These are phyloP conservation scores for Phylloporus arenicola DNA, from an alignment of 768 basidiomycete genomes.

Conservation along the genomic window DNA sequence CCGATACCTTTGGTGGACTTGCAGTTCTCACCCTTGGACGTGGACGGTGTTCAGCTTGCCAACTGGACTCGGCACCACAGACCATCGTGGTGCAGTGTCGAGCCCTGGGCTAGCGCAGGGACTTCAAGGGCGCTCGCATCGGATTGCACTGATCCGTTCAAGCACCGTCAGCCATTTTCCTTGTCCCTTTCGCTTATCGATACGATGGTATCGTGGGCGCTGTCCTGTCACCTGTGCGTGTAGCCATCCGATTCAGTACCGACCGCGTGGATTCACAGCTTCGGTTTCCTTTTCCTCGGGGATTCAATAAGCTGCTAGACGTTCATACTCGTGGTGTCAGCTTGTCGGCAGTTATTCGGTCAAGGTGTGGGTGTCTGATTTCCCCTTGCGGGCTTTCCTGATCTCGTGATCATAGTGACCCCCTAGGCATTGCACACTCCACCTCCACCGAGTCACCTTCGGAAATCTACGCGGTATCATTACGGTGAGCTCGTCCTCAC, in stretches of 20 bases:
- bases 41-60: neutral
- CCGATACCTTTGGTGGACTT: neutral
- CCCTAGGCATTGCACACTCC: neutral
- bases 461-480: neutral
- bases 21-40: neutral
- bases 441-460: neutral
- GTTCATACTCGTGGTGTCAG: neutral
- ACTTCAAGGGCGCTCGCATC: neutral
- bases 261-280: slow-evolving; percentile 3
- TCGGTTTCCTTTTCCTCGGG: neutral
- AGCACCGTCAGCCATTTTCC: neutral
- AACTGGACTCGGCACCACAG: neutral
- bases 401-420: slow-evolving; percentile 1
- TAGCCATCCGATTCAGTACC: slow-evolving; percentile 8
- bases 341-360: neutral
- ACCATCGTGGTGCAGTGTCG: neutral
- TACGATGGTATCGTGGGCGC: neutral
- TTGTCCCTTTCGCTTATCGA: neutral
- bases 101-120: neutral
- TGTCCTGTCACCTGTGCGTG: neutral
- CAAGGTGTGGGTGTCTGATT: neutral
- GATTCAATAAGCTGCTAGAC: neutral
- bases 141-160: neutral
- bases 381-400: neutral
- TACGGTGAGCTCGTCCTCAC: neutral